Percentiles rank a stretch among this genome's conserved stretches.
These are phyloP conservation scores for Beauveria sp. DNA, from an alignment of 2,329 filamentous ascomycete genomes.

Conservation along the genomic window DNA sequence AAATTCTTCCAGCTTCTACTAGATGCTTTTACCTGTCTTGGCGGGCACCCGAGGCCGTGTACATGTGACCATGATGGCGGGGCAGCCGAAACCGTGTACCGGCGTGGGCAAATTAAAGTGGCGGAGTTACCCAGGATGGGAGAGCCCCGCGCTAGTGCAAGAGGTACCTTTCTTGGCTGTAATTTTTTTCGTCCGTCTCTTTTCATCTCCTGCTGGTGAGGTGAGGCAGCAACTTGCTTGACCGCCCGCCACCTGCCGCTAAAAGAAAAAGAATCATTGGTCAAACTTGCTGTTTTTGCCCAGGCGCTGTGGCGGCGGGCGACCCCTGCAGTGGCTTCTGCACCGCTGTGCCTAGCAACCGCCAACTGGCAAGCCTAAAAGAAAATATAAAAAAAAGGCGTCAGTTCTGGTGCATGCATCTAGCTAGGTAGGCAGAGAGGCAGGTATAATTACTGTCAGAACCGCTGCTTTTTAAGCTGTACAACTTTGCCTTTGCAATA, in stretches of 20 bases:
- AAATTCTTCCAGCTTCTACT: constrained; percentile 21
- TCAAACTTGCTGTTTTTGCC: neutral
- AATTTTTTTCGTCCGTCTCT: neutral
- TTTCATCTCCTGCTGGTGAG: too few relatives aligned
- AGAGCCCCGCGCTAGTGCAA: neutral
- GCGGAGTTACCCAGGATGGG: neutral
- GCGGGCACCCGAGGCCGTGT: constrained; percentile 13
- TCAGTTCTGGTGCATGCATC: neutral
- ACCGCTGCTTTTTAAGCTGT: neutral
- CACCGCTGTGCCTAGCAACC: neutral
- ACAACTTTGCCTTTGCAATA: neutral
- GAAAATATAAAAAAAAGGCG: neutral
- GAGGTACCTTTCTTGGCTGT: neutral
- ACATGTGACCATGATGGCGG: constrained; percentile 4
- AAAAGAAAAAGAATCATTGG: neutral
- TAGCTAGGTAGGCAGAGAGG: too few relatives aligned
- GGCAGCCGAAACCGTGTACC: constrained; percentile 7
- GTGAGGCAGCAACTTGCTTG: neutral
- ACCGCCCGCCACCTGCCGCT: neutral
- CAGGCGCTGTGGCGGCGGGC: neutral
- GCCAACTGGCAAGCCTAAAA: neutral
- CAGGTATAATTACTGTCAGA: neutral
- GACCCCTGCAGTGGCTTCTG: neutral
- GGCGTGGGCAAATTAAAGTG: neutral
- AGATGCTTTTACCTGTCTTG: constrained; percentile 9